These are phyloP conservation scores for Mycena haematopus DNA, from an alignment of 768 basidiomycete genomes.

Conservation along the genomic window DNA sequence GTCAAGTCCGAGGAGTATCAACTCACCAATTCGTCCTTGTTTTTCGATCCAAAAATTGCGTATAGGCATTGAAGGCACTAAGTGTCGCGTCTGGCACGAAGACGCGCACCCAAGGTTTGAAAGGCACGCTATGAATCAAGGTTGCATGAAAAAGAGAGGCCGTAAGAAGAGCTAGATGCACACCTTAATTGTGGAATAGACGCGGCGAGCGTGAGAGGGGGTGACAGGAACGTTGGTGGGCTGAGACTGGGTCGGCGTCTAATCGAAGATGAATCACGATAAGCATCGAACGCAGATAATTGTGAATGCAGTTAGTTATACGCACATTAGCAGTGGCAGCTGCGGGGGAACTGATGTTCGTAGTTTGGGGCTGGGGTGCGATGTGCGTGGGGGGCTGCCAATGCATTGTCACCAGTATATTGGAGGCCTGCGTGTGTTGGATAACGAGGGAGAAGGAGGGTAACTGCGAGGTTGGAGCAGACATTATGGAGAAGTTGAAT, in stretches of 20 bases:
- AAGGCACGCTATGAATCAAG: not conserved
- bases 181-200: not conserved
- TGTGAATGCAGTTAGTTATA: not conserved
- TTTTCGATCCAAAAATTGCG: not conserved
- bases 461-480: not conserved
- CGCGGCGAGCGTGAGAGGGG: not conserved
- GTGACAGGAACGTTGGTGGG: not conserved
- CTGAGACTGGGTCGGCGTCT: not conserved
- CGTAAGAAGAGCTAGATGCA: not conserved
- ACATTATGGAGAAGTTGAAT: not conserved
- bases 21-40: not conserved
- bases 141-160: not conserved
- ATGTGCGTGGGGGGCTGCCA: not conserved
- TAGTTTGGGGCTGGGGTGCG: not conserved
- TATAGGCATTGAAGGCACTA: not conserved
- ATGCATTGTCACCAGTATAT: not conserved
- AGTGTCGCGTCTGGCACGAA: not conserved
- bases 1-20: too few species aligned
- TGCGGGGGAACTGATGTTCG: not conserved
- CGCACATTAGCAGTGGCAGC: not conserved
- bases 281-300: not conserved
- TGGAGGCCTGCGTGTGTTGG: not conserved
- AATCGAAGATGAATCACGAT: not conserved
- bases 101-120: not conserved
- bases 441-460: not conserved